Evolutionary conservation across 1,284 basidiomycete genomes (phyloP).

Genomic region (Hymenochaete sp.): DNA sequence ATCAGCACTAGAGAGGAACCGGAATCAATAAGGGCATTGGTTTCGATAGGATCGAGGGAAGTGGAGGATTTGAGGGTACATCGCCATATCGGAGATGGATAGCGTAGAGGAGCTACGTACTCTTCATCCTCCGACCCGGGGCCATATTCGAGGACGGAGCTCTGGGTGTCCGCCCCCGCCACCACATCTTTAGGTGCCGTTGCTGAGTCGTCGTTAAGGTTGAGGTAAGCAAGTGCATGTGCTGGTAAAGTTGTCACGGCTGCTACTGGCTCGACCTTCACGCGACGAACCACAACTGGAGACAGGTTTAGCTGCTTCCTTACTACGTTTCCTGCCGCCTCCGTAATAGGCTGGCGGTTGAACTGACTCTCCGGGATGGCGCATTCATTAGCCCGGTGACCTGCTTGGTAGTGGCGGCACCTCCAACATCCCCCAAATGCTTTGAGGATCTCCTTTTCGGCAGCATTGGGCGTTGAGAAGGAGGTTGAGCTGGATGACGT

Average conservation of each 20-base stretch:
- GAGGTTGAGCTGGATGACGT: background rate
- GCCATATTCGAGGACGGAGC: background rate
- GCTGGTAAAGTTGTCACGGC: background rate
- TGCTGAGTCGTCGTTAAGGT: background rate
- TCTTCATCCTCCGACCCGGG: background rate
- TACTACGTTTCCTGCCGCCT: background rate
- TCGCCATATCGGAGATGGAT: background rate
- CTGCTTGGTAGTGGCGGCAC: conserved; percentile 2
- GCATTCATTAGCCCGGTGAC: background rate
- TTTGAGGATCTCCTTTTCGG: background rate
- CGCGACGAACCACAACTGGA: background rate
- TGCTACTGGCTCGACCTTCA: background rate
- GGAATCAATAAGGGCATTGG: conserved; percentile 19
- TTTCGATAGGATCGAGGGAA: background rate
- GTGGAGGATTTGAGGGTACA: background rate
- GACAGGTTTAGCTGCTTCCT: background rate
- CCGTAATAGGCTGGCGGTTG: background rate
- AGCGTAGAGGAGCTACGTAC: background rate
- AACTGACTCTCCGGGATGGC: background rate
- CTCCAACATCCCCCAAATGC: conserved; percentile 3
- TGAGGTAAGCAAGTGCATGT: background rate
- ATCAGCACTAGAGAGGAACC: conserved; percentile 17
- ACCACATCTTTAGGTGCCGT: background rate
- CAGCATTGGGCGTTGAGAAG: background rate
- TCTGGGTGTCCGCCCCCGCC: background rate